These are phyloP conservation scores for Saccharum officinarum DNA, from an alignment of 176 grass and related monocot species.

Conservation along the genomic window DNA sequence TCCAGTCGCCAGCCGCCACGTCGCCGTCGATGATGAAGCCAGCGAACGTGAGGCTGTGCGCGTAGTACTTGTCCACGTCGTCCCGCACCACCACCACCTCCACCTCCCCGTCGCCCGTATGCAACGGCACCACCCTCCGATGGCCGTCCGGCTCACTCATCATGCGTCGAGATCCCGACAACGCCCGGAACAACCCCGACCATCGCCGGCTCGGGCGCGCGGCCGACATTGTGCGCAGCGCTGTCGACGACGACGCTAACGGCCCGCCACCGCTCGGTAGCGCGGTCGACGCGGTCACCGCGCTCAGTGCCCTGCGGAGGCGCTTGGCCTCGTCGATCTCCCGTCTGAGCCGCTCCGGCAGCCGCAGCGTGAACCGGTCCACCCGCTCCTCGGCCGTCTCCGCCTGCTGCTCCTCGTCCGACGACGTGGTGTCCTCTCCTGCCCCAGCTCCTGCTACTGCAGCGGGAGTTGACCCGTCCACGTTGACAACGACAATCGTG, in stretches of 20 bases:
- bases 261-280: slow-evolving; percentile 14
- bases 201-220: slow-evolving; percentile 36
- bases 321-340: slow-evolving; percentile 61
- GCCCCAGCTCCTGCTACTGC: not conserved
- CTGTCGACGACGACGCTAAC: slow-evolving; percentile 5
- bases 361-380: slow-evolving; percentile 61
- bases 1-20: slow-evolving; percentile 66
- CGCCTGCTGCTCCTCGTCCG: not conserved
- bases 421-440: not conserved
- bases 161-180: slow-evolving; percentile 9
- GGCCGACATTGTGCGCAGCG: slow-evolving; percentile 61
- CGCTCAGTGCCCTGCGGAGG: slow-evolving; percentile 57
- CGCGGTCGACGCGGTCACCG: slow-evolving; percentile 30
- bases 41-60: slow-evolving; percentile 59
- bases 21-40: slow-evolving; percentile 74
- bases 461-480: not conserved
- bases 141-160: slow-evolving; percentile 26
- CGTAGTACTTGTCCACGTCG: slow-evolving; percentile 45
- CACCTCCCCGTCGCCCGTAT: not conserved
- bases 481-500: slow-evolving; percentile 28
- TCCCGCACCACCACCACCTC: slow-evolving; percentile 28
- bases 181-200: slow-evolving; percentile 39
- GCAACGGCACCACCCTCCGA: slow-evolving; percentile 29
- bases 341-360: slow-evolving; percentile 52
- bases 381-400: slow-evolving; percentile 49